These are phyloP conservation scores for Candida chilensis DNA, from an alignment of 805 yeast species.

Conservation along the genomic window DNA sequence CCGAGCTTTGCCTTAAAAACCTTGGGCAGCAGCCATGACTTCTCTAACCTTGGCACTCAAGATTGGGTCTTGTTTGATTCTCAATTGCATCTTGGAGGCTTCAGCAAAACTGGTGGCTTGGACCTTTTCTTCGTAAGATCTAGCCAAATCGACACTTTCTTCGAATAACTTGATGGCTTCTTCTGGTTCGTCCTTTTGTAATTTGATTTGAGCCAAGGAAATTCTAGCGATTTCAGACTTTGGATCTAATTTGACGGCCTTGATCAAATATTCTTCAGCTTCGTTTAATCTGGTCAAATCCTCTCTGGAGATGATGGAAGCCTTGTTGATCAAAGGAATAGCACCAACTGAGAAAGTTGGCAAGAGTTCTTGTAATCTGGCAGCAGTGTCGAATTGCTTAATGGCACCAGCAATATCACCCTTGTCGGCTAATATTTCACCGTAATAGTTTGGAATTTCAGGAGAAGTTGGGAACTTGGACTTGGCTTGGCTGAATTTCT, in stretches of 20 bases:
- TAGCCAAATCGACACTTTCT: constrained; percentile 72
- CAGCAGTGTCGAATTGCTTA: constrained; percentile 80
- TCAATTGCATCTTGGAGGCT: constrained; percentile 84
- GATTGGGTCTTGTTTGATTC: constrained; percentile 62
- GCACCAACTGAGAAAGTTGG: constrained; percentile 75
- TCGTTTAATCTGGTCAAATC: constrained; percentile 35
- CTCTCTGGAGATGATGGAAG: constrained; percentile 57
- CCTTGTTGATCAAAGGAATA: constrained; percentile 83
- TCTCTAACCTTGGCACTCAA: constrained; percentile 56
- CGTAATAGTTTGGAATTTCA: constrained; percentile 91
- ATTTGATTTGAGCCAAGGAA: constrained; percentile 83
- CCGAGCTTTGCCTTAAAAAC: too few relatives aligned
- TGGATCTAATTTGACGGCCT: constrained; percentile 80
- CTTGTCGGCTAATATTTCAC: constrained; percentile 83
- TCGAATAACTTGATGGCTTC: constrained; percentile 79
- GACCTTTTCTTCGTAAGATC: constrained; percentile 78
- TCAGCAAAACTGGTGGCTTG: constrained; percentile 90
- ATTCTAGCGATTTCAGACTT: constrained; percentile 83
- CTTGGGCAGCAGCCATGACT: constrained; percentile 35
- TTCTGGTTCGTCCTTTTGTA: constrained; percentile 74
- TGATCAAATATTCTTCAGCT: constrained; percentile 57
- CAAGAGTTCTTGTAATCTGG: constrained; percentile 66
- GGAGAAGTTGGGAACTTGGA: constrained; percentile 77
- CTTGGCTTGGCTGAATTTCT: constrained; percentile 60
- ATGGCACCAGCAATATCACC: constrained; percentile 66